These are phyloP conservation scores for Entophlyctis luteolus DNA, from an alignment of 192 early-diverging fungal genomes.

Conservation along the genomic window DNA sequence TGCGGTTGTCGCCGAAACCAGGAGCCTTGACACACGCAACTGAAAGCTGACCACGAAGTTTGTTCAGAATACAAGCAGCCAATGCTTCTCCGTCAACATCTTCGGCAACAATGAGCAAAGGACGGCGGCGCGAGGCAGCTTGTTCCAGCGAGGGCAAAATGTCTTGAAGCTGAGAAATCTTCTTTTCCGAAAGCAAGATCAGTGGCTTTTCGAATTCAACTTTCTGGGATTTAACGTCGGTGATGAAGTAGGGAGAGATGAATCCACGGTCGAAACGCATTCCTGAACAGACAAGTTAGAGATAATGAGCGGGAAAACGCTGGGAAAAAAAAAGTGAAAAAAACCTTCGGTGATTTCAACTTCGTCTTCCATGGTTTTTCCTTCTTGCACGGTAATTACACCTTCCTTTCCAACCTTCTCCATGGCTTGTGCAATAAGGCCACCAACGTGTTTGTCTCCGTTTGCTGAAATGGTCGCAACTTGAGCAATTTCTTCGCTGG, in stretches of 20 bases:
- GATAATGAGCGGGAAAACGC: background rate
- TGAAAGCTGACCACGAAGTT: constrained; percentile 96
- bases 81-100: constrained; percentile 99
- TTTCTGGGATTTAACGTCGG: constrained; percentile 96
- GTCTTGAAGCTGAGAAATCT: constrained; percentile 94
- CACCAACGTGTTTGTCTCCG: constrained; percentile 95
- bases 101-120: constrained; percentile 95
- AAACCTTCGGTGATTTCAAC: constrained; percentile 95
- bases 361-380: constrained; percentile 99
- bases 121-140: constrained; percentile 89
- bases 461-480: constrained; percentile 99
- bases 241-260: constrained; percentile 99
- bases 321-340: constrained; percentile 2
- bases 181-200: constrained; percentile 96
- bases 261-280: constrained; percentile 99
- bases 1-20: constrained; percentile 99
- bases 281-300: constrained; percentile 28
- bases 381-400: constrained; percentile 99
- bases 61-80: constrained; percentile 99
- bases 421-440: constrained; percentile 98
- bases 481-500: constrained; percentile 95
- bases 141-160: constrained; percentile 94
- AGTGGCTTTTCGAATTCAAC: constrained; percentile 99
- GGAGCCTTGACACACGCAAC: constrained; percentile 98
- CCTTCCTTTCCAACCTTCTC: constrained; percentile 99